These are phyloP conservation scores for Arachis hypogaea DNA, from an alignment of 306 rosid genomes.

Conservation along the genomic window DNA sequence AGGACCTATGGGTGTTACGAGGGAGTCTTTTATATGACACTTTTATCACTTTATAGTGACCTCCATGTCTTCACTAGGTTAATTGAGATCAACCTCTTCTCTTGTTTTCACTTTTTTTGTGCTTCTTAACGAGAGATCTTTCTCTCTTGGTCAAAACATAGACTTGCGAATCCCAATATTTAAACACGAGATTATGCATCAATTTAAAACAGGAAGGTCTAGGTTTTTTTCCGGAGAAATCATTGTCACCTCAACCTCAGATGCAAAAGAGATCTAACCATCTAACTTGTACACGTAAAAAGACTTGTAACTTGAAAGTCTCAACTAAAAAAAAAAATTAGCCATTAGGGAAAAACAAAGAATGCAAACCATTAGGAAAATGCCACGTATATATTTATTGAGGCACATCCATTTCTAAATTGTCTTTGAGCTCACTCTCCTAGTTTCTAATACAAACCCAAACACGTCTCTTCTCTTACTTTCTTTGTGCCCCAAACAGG, in stretches of 20 bases:
- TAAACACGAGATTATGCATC: too few relatives aligned
- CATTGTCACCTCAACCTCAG: not conserved
- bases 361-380: constrained; percentile 29
- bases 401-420: constrained; percentile 56
- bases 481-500: constrained; percentile 5
- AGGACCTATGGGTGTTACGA: too few relatives aligned
- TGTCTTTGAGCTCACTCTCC: not conserved
- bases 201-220: too few relatives aligned
- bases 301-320: not conserved
- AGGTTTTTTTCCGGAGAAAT: not conserved
- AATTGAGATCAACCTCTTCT: too few relatives aligned
- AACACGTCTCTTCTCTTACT: not conserved
- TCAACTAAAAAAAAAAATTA: constrained; percentile 15
- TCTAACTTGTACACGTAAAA: not conserved
- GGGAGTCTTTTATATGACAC: too few relatives aligned
- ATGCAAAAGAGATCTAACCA: not conserved
- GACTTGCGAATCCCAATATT: too few relatives aligned
- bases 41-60: too few relatives aligned
- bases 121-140: too few relatives aligned
- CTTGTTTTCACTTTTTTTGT: too few relatives aligned
- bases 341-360: constrained; percentile 8
- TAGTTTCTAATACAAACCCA: not conserved
- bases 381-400: constrained; percentile 54
- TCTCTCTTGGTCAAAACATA: too few relatives aligned
- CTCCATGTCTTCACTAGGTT: too few relatives aligned